Conservation (phyloP, 2,329 filamentous ascomycete species). For the Monosporascus sp. region DNA sequence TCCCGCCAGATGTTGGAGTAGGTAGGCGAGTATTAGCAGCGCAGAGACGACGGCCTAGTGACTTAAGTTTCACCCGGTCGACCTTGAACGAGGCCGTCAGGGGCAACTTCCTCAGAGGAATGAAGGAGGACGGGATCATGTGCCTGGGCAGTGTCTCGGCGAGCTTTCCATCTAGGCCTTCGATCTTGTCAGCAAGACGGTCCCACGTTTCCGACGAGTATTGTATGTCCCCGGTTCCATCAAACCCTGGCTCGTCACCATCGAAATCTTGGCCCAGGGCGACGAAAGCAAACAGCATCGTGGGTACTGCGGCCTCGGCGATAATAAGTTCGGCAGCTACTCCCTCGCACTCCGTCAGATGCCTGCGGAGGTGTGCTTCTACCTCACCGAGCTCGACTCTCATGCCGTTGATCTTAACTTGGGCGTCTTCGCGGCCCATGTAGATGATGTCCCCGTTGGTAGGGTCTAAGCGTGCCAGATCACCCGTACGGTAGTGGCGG, state of each 20-base stretch:
- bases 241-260: not conserved
- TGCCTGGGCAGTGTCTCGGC: not conserved
- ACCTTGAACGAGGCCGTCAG: not conserved
- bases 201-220: not conserved
- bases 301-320: not conserved
- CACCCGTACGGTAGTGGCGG: not conserved
- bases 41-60: not conserved
- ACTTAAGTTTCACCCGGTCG: not conserved
- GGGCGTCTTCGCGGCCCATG: not conserved
- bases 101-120: not conserved
- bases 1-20: not conserved
- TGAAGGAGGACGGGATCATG: not conserved
- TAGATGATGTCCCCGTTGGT: not conserved
- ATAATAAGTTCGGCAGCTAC: not conserved
- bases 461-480: not conserved
- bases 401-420: not conserved
- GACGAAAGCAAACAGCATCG: not conserved
- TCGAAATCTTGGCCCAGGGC: not conserved
- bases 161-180: not conserved
- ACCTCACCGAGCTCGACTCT: not conserved
- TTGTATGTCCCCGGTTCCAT: not conserved
- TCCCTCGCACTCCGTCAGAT: not conserved
- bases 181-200: not conserved
- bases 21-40: not conserved
- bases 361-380: not conserved